A percentile compares a stretch with the other conserved stretches of the same genome.
Conservation (phyloP, 208 protist genomes). For the Trypanosoma mega region DNA sequence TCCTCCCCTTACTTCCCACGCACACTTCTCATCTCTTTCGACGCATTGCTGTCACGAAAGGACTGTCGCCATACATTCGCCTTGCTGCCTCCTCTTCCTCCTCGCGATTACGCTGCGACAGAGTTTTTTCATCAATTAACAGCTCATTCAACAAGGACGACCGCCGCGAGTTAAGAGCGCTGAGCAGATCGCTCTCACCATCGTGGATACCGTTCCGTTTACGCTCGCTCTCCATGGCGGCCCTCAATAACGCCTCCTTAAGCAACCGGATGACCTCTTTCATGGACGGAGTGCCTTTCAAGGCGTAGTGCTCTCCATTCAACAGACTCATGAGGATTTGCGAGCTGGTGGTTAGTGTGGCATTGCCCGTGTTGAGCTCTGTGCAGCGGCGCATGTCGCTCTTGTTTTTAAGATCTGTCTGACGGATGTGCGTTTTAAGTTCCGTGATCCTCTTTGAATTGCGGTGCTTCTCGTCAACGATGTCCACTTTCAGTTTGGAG, state of each 20-base stretch:
- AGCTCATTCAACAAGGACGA: too few relatives aligned
- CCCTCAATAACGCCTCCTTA: constrained; percentile 37
- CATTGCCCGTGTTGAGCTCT: constrained; percentile 72
- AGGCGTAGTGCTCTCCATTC: constrained; percentile 78
- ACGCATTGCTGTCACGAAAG: too few relatives aligned
- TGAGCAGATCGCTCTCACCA: too few relatives aligned
- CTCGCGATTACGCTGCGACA: too few relatives aligned
- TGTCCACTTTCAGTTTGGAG: constrained; percentile 56
- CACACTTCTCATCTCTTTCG: too few relatives aligned
- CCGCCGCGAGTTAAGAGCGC: too few relatives aligned
- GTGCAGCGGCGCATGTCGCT: constrained; percentile 55
- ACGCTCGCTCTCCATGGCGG: constrained; percentile 23
- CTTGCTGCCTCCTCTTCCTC: too few relatives aligned
- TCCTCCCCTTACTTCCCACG: too few relatives aligned
- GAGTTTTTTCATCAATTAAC: too few relatives aligned
- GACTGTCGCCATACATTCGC: too few relatives aligned
- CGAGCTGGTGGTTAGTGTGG: constrained; percentile 58
- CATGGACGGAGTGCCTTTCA: constrained; percentile 48
- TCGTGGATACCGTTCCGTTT: constrained; percentile 10
- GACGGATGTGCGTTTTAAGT: constrained; percentile 38
- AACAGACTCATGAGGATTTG: constrained; percentile 71
- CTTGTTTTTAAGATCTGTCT: constrained; percentile 50
- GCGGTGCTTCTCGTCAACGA: constrained; percentile 44
- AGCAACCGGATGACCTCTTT: constrained; percentile 37
- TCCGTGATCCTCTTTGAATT: constrained; percentile 41